Evolutionary conservation across 2,329 filamentous ascomycete genomes (phyloP).

Genomic region (Botrytis fabae): DNA sequence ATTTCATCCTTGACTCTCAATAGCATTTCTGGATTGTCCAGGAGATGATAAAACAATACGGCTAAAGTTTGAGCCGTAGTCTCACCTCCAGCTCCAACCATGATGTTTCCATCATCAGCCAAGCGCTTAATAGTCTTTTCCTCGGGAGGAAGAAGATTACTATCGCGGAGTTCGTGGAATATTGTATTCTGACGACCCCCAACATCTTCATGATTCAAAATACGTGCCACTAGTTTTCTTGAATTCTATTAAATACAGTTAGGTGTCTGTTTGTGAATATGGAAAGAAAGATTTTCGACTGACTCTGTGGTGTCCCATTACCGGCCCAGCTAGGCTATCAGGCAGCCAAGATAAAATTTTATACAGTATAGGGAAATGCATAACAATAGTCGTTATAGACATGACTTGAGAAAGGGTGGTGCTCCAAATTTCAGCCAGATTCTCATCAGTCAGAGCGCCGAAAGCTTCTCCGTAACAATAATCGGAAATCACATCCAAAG

Average conservation of each 20-base stretch:
- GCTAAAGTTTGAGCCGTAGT: slow-evolving; percentile 43
- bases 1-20: slow-evolving; percentile 41
- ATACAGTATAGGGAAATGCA: slow-evolving; percentile 13
- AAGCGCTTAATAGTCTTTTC: slow-evolving; percentile 43
- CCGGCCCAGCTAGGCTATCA: slow-evolving; percentile 22
- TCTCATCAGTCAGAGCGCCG: slow-evolving; percentile 26
- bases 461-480: slow-evolving; percentile 36
- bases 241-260: slow-evolving; percentile 33
- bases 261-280: slow-evolving; percentile 40
- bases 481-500: slow-evolving; percentile 34
- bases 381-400: not conserved
- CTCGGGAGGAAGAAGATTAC: slow-evolving; percentile 37
- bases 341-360: not conserved
- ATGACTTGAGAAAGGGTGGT: slow-evolving; percentile 12
- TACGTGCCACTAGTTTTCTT: slow-evolving; percentile 31
- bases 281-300: not conserved
- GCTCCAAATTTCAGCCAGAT: slow-evolving; percentile 15
- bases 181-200: slow-evolving; percentile 29
- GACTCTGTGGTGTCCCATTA: slow-evolving; percentile 19
- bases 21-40: slow-evolving; percentile 40
- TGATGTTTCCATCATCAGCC: slow-evolving; percentile 40
- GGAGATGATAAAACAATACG: slow-evolving; percentile 43
- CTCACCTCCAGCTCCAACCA: slow-evolving; percentile 43
- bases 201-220: slow-evolving; percentile 11
- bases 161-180: slow-evolving; percentile 35